These are phyloP conservation scores for Wickerhamiella galacta DNA, from an alignment of 805 yeast species.

Conservation along the genomic window DNA sequence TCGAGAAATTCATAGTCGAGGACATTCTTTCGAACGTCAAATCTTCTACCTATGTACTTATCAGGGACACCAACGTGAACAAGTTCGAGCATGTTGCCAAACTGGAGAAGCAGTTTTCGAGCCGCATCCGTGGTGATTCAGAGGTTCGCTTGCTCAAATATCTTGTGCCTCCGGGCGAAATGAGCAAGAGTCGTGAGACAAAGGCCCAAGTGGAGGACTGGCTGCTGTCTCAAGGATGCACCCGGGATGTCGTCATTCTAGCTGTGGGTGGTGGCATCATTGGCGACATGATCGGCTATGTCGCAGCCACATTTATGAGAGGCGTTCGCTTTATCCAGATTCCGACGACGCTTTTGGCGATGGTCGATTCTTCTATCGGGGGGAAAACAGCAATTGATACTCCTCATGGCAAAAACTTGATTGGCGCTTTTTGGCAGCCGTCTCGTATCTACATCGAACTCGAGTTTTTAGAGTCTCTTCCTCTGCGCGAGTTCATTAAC, in stretches of 20 bases:
- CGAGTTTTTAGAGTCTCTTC: constrained; percentile 70
- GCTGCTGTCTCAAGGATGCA: constrained; percentile 67
- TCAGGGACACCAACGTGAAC: constrained; percentile 68
- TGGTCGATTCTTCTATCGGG: constrained; percentile 97
- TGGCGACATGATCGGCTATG: constrained; percentile 98
- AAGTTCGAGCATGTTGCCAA: constrained; percentile 27
- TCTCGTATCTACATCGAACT: constrained; percentile 74
- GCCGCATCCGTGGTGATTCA: neutral
- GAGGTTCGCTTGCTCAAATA: constrained; percentile 45
- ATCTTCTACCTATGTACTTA: constrained; percentile 82
- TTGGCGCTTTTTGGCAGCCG: constrained; percentile 98
- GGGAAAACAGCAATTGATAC: constrained; percentile 98
- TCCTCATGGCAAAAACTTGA: constrained; percentile 84
- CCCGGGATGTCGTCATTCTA: constrained; percentile 83
- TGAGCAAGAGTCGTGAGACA: constrained; percentile 71
- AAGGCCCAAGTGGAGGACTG: constrained; percentile 90
- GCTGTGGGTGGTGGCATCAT: constrained; percentile 98
- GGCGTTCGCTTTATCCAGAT: constrained; percentile 88
- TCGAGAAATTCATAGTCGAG: constrained; percentile 53
- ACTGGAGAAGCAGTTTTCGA: constrained; percentile 25
- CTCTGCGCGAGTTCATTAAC: constrained; percentile 85
- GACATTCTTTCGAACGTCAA: constrained; percentile 45
- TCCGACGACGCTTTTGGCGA: constrained; percentile 84
- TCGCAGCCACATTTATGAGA: constrained; percentile 98
- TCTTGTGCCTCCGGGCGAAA: constrained; percentile 82